Percentiles rank a stretch among this genome's conserved stretches.
Evolutionary conservation across 2,329 filamentous ascomycete species (phyloP).

Genomic region (Claviceps cyperi): DNA sequence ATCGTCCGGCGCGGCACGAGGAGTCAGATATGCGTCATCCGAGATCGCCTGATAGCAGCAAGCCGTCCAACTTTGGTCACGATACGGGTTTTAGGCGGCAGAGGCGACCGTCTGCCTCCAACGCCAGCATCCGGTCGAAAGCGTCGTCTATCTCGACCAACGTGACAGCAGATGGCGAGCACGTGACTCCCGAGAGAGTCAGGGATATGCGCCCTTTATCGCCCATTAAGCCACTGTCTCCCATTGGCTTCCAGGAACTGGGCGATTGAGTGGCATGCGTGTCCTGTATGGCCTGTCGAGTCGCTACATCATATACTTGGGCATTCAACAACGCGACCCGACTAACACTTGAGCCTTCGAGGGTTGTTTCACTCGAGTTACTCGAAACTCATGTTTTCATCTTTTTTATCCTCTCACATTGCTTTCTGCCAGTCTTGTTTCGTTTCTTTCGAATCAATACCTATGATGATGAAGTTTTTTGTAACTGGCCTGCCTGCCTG

Average conservation of each 20-base stretch:
- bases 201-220: constrained; percentile 42
- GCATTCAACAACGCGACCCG: constrained; percentile 3
- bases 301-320: constrained; percentile 1
- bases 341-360: not conserved
- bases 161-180: constrained; percentile 30
- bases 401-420: not conserved
- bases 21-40: constrained; percentile 8
- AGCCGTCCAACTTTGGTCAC: constrained; percentile 25
- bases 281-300: constrained; percentile 1
- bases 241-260: constrained; percentile 37
- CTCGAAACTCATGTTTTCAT: not conserved
- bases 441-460: not conserved
- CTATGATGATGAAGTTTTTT: constrained; percentile 1
- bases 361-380: not conserved
- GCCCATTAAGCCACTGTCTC: constrained; percentile 52
- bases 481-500: not conserved
- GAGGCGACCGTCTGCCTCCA: constrained; percentile 25
- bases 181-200: constrained; percentile 13
- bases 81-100: constrained; percentile 29
- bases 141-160: constrained; percentile 30
- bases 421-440: constrained; percentile 2
- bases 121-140: constrained; percentile 28
- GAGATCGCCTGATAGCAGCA: constrained; percentile 53
- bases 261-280: not conserved
- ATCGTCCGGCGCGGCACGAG: constrained; percentile 13